Base-by-base conservation (phyloP, 225 moss, liverwort and hornwort species). In the Thuidium tamariscinum region DNA sequence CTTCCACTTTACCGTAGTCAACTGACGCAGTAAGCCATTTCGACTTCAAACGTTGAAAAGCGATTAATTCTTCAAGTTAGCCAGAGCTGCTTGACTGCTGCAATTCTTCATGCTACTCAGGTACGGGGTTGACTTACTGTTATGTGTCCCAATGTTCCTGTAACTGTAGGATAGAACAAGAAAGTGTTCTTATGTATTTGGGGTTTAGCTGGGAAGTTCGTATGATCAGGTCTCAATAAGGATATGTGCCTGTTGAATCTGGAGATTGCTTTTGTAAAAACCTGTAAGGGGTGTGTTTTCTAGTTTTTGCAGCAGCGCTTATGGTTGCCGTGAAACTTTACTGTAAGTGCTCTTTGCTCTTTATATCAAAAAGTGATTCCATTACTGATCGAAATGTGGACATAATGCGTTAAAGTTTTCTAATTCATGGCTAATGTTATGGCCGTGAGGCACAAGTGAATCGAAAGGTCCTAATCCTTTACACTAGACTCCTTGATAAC, bases 61-160 rank as follows among this genome's bases (percentile, higher is more conserved):
- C 76, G 56, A 80, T 16, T 19, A 37, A 62, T 46, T 36, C 62
- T 46, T 7, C 73, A 62, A 74, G 76, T 27, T 86, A 83, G 18
- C 55, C 49, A 77, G 83, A 34, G 62, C 86, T 75, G 61, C 77
- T 82, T 80, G 55, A 62, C 76, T 69, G 61, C 76, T 82, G 34
- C 82, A 77, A 29, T n/a, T 77, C 57, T 84, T 89, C 86, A 77
- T 77, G 77, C 81, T 51, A 34, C 56, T 51, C 81, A 87, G 91
- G 91, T 89, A 87, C 81, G 83, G 78, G 77, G 62, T 83, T 60
- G 69, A 83, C 83, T 83, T 32, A 49, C 77, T 77, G 68, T 48
- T 81, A 49, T 7, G 48, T 16, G 57, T 76, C 76, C 44, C 22
- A 73, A 32, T 86, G 22, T 83, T 54, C 60, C 51, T 41, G 2